A percentile compares a stretch with the other conserved stretches of the same genome.
Conservation (phyloP, 78 protist genomes). For the Andalucia godoyi region DNA sequence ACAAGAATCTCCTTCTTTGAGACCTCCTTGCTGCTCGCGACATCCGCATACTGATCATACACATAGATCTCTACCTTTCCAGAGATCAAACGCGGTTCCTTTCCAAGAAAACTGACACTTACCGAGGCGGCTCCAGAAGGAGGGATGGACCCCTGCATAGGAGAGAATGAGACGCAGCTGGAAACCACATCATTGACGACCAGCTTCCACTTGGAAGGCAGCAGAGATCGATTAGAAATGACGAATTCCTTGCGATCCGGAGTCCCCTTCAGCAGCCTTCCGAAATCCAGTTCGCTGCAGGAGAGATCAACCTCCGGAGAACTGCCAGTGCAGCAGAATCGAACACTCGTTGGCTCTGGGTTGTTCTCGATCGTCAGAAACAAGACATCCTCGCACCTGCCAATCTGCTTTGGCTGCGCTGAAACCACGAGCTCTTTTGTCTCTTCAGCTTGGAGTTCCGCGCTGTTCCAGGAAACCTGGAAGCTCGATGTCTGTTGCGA, state of each 20-base stretch:
- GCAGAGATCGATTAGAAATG: slow-evolving; percentile 4
- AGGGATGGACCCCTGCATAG: neutral
- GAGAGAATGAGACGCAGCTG: neutral
- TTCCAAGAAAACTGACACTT: neutral
- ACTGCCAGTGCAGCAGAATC: slow-evolving; percentile 23
- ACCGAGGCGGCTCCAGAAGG: too few species aligned
- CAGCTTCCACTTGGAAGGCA: slow-evolving; percentile 13
- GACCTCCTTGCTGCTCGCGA: neutral
- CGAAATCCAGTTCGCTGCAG: slow-evolving; percentile 8
- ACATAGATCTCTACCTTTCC: neutral
- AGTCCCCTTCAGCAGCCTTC: slow-evolving; percentile 18
- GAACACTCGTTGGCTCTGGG: slow-evolving; percentile 38
- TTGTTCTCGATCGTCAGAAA: slow-evolving; percentile 24
- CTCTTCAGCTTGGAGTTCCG: slow-evolving; percentile 24
- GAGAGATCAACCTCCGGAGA: slow-evolving; percentile 7
- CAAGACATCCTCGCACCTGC: slow-evolving; percentile 5
- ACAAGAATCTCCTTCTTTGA: neutral
- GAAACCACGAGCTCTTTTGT: slow-evolving; percentile 11
- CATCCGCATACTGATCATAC: neutral
- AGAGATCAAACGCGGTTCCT: neutral
- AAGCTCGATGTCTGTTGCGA: neutral
- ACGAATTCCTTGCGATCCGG: neutral
- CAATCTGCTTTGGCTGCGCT: slow-evolving; percentile 24
- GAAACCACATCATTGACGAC: neutral
- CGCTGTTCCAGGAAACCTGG: neutral